Base-by-base conservation (phyloP, 192 early-diverging fungal species). In the Rhizoclosmatium globosum region DNA sequence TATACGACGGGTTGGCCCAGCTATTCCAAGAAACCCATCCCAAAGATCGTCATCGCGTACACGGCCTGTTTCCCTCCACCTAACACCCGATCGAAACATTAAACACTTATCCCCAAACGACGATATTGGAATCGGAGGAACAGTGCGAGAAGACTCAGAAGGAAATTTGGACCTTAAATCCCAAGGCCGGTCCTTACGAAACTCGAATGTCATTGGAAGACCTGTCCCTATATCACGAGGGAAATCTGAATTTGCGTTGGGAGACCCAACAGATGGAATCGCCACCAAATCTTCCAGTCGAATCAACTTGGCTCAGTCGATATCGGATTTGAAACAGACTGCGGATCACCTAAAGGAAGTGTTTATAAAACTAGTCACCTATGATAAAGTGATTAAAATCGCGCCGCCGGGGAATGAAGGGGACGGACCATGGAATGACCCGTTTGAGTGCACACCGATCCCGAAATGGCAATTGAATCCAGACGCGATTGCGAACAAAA, bases 331-430 rank as follows among this genome's bases (percentile, higher is more conserved):
- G 11, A 68, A 39, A 44, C 17, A 68, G 43, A 46, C 67, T 7
- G 73, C 73, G 2, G 44, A 64, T 17, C 42, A 62, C 4, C 57
- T 74, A 7, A 74, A 74, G 44, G 73, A 74, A 19, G 57, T 45
- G 7, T 60, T 74, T 2, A 74, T 21, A n/a, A 60, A 64, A 56
- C 41, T 74, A 11, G 73, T 74, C 17, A 45, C 42, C 1, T 21
- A 45, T 44, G 73, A 62, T 1, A 41, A 42, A 45, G 41, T 64
- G 4, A 11, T 64, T 64, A 21, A 64, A 64, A 64, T 41, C 4
- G 61, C n/a, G 39, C 61, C 61, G 4, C 7, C 7, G 4, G 21
- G n/a, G 7, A 64, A 41, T 2, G 50, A 48, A 57, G 47, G 50
- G 13, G 31, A 46, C 4, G 70, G 70, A 42, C 70, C 70, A 6